Evolutionary conservation across 2,329 filamentous ascomycete species (phyloP).

Genomic region (Colletotrichum kahawae): DNA sequence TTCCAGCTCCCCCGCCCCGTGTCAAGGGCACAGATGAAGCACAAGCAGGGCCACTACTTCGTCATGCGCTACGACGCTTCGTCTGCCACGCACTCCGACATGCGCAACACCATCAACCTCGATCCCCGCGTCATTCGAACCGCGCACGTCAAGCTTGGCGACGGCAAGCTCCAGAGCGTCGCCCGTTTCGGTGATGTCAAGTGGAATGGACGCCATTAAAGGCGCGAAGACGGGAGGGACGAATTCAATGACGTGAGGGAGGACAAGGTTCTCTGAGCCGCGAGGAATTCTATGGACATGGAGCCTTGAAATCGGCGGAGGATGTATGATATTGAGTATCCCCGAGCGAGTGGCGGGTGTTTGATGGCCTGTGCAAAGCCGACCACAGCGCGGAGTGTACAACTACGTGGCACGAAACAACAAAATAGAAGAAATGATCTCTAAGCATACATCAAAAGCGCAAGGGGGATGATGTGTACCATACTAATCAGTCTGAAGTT

Average conservation of each 20-base stretch:
- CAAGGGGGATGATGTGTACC: not conserved
- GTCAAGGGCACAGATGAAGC: constrained; percentile 80
- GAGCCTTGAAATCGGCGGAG: not conserved
- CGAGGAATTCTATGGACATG: not conserved
- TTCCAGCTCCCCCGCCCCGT: constrained; percentile 84
- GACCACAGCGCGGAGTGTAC: constrained; percentile 9
- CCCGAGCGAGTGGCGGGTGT: not conserved
- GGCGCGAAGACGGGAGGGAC: not conserved
- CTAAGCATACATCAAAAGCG: not conserved
- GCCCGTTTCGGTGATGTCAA: constrained; percentile 53
- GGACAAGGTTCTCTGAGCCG: not conserved
- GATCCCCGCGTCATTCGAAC: constrained; percentile 92
- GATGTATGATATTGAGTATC: constrained; percentile 13
- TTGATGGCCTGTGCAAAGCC: not conserved
- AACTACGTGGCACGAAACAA: constrained; percentile 3
- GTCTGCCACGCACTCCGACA: constrained; percentile 72
- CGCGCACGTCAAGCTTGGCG: constrained; percentile 84
- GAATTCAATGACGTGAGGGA: not conserved
- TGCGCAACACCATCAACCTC: constrained; percentile 77
- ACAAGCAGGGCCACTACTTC: constrained; percentile 93
- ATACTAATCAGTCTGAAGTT: not conserved
- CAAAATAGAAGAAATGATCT: not conserved
- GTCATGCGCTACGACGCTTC: constrained; percentile 94
- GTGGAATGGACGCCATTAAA: constrained; percentile 41
- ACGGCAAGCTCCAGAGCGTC: constrained; percentile 58